Base-by-base conservation (phyloP, 1,284 basidiomycete genomes). In the Sanghuangporus sanghuang region DNA sequence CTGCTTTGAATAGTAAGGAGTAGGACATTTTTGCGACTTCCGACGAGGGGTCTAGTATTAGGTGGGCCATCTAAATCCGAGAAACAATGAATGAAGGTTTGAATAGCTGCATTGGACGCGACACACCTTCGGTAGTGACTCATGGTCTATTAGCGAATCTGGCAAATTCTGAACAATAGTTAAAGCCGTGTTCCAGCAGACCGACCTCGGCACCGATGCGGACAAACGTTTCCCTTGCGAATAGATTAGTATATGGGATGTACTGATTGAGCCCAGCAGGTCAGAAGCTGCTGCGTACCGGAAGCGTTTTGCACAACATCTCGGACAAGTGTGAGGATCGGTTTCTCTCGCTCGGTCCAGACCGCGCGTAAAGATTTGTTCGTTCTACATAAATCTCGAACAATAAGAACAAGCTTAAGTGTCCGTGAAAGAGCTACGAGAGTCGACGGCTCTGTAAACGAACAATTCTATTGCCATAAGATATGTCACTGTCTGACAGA, bases 1-100 rank as follows among this genome's bases (percentile, higher is more conserved):
- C 85, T 5, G 89, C 85, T 42, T 77, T 77, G 50, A 79, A 80
- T 18, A 94, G 77, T 4, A 95, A 77, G 53, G 80, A 77, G 71
- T 92, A 92, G 0, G 86, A 83, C 77, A 87, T 86, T 69, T 84
- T 84, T 68, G 91, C 89, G 0, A 92, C 86, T 27, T 82, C 79
- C 4, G 78, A 70, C 0, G 87, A 90, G 1, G 83, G 74, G 68
- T 92, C 88, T n/a, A 76, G 77, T 16, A 93, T 75, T 14, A 93
- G 77, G 70, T 91, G 88, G 59, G 85, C 85, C 82, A 93, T 89
- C 89, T 94, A 11, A 32, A 27, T 56, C 62, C 12, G 23, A 61
- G 44, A 16, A 11, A 35, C 40, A 40, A n/a, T 32, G 16, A 18
- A 16, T 54, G 55, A 18, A 18, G n/a, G 36, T 23, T 40, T 36